These are phyloP conservation scores for Elaphomyces granulatus DNA, from an alignment of 495 filamentous ascomycete species.

Conservation along the genomic window DNA sequence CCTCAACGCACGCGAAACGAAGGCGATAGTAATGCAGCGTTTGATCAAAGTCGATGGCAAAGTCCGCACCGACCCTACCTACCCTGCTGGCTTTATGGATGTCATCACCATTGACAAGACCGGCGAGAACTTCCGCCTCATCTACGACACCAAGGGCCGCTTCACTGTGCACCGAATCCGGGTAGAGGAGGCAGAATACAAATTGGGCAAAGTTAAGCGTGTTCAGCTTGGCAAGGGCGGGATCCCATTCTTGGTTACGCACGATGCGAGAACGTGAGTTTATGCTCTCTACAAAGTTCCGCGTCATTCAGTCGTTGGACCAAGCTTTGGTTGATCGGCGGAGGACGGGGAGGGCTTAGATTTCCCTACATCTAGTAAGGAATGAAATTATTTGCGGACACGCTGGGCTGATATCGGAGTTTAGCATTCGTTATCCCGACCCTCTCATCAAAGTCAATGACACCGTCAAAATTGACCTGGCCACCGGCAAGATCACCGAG, in stretches of 20 bases:
- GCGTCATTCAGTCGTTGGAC: slow-evolving; percentile 99
- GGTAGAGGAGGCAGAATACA: slow-evolving; percentile 95
- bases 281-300: slow-evolving; percentile 46
- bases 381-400: slow-evolving; percentile 3
- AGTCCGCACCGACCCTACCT: slow-evolving; percentile 97
- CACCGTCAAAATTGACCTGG: slow-evolving; percentile 96
- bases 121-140: slow-evolving; percentile 96
- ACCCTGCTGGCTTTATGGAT: slow-evolving; percentile 98
- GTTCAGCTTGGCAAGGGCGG: slow-evolving; percentile 98
- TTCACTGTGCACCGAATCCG: slow-evolving; percentile 99
- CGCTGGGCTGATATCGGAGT: too few relatives aligned
- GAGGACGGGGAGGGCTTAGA: slow-evolving; percentile 26
- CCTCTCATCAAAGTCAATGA: slow-evolving; percentile 98
- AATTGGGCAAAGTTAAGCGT: slow-evolving; percentile 98
- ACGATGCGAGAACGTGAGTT: slow-evolving; percentile 99
- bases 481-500: slow-evolving; percentile 91
- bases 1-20: slow-evolving; percentile 92
- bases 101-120: slow-evolving; percentile 99
- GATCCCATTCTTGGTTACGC: slow-evolving; percentile 99
- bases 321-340: slow-evolving; percentile 80
- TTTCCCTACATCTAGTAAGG: slow-evolving; percentile 22
- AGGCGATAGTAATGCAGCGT: slow-evolving; percentile 98
- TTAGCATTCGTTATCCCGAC: slow-evolving; percentile 96
- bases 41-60: slow-evolving; percentile 99
- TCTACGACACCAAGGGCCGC: slow-evolving; percentile 99